phyloP scores from a whole-genome alignment of 2,329 filamentous ascomycete genomes.

The Amylocarpus encephaloides region DNA sequence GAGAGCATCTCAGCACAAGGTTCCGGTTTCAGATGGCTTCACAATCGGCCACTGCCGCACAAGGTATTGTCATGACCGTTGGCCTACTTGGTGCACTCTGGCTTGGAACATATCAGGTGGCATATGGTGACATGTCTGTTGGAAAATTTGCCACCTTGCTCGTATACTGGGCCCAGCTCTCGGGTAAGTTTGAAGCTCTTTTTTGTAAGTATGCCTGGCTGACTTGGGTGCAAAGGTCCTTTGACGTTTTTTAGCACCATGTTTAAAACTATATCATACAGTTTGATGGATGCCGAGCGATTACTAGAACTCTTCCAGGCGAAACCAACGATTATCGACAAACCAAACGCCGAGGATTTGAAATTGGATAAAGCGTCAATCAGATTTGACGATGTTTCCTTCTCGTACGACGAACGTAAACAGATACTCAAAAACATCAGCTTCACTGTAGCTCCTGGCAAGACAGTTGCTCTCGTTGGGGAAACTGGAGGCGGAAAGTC shows the following conservation, averaged over 20 bases:
- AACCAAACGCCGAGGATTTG: conserved; percentile 39
- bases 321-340: conserved; percentile 48
- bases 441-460: conserved; percentile 32
- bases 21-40: conserved; percentile 31
- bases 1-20: conserved; percentile 33
- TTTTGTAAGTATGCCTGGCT: too few relatives aligned
- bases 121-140: conserved; percentile 40
- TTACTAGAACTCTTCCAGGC: conserved; percentile 51
- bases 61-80: conserved; percentile 45
- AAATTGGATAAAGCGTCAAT: conserved; percentile 34
- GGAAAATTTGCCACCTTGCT: conserved; percentile 60
- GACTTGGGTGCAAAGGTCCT: conserved; percentile 20
- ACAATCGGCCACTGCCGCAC: conserved; percentile 42
- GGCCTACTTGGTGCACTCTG: conserved; percentile 39
- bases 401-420: conserved; percentile 33
- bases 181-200: conserved; percentile 22
- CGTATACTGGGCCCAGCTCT: conserved; percentile 55
- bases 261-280: conserved; percentile 43
- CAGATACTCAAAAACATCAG: conserved; percentile 31
- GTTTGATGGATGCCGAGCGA: conserved; percentile 60
- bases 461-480: conserved; percentile 41
- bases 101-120: conserved; percentile 26
- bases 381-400: conserved; percentile 32
- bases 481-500: conserved; percentile 40
- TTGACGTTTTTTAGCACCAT: conserved; percentile 37